These are phyloP conservation scores for Flaveria trinervia DNA, from an alignment of 129 eudicot species.

Conservation along the genomic window DNA sequence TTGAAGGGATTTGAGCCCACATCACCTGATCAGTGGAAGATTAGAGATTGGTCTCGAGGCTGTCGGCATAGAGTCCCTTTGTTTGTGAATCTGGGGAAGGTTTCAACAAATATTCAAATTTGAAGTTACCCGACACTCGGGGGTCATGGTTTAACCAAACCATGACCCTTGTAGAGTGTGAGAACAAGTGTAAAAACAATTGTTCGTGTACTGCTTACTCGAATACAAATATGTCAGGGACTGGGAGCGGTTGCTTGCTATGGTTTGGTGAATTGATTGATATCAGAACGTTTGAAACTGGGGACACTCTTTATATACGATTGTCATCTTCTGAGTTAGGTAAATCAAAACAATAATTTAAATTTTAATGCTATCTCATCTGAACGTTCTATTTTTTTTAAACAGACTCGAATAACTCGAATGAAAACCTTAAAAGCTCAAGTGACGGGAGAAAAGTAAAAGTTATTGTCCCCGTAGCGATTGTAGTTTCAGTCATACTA, in stretches of 20 bases:
- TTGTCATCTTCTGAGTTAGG: background rate
- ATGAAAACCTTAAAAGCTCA: constrained; percentile 5
- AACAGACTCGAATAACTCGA: background rate
- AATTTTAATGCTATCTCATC: background rate
- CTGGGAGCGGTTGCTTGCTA: constrained; percentile 5
- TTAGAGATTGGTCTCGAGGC: background rate
- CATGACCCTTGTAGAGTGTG: background rate
- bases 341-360: background rate
- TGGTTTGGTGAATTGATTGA: background rate
- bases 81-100: background rate
- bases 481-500: background rate
- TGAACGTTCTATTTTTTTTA: background rate
- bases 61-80: background rate
- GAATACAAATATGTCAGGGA: background rate
- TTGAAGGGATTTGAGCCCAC: background rate
- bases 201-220: constrained; percentile 8
- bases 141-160: constrained; percentile 8
- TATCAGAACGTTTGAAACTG: background rate
- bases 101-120: background rate
- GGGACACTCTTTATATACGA: constrained; percentile 11
- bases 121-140: background rate
- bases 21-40: background rate
- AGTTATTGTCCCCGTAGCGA: constrained; percentile 12
- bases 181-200: background rate
- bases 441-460: background rate